These are phyloP conservation scores for Phytophthora multivora DNA, from an alignment of 352 stramenopile genomes.

Conservation along the genomic window DNA sequence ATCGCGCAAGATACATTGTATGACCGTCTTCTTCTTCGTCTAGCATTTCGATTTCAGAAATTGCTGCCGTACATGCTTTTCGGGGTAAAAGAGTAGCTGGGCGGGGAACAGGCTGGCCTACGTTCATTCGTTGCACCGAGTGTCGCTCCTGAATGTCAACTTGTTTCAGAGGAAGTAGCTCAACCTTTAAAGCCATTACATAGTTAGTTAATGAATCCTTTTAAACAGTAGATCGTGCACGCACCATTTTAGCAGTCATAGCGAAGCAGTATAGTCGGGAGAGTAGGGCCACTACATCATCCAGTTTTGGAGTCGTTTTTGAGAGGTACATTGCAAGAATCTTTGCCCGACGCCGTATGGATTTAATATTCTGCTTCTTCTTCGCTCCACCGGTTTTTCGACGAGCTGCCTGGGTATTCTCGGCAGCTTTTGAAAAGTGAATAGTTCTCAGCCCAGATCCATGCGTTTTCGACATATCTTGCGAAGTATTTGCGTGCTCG, in stretches of 20 bases:
- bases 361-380: background rate
- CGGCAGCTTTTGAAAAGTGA: slow-evolving; percentile 1
- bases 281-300: background rate
- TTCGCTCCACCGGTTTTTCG: background rate
- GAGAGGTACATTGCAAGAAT: background rate
- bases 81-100: background rate
- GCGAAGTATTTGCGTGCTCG: too few relatives aligned
- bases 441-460: background rate
- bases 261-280: background rate
- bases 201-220: too few relatives aligned
- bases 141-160: background rate
- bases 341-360: slow-evolving; percentile 4
- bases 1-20: background rate
- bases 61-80: background rate
- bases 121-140: slow-evolving; percentile 4
- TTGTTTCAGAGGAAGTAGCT: background rate
- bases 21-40: background rate
- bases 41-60: slow-evolving; percentile 5
- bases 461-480: background rate
- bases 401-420: background rate
- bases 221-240: background rate
- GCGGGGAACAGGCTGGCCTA: background rate
- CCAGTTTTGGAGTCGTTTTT: background rate
- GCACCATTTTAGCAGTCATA: slow-evolving; percentile 2
- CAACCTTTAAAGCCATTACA: background rate